Percentiles rank a stretch among this genome's conserved stretches.
phyloP scores from a whole-genome alignment of 345 rosid genomes.

The Lumnitzera racemosa region DNA sequence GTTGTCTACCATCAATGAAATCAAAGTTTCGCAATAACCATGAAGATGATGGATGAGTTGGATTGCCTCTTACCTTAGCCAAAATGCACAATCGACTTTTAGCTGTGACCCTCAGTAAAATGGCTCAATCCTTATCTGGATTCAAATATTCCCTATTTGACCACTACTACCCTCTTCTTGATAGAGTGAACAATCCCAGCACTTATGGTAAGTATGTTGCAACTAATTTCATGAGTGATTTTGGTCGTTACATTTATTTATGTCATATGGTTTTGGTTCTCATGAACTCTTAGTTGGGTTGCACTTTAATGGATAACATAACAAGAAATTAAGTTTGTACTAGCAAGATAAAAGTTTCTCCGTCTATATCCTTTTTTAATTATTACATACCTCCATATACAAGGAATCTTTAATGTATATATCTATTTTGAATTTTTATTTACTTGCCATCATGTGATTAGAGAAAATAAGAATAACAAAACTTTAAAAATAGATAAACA shows the following conservation, averaged over 20 bases:
- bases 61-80: background rate
- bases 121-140: background rate
- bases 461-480: too few species aligned
- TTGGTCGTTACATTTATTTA: background rate
- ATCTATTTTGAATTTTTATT: too few species aligned
- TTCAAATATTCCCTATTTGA: background rate
- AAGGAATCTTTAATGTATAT: too few species aligned
- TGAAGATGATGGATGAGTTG: background rate
- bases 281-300: background rate
- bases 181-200: slow-evolving; percentile 6
- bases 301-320: too few species aligned
- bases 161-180: background rate
- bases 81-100: background rate
- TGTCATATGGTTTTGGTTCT: background rate
- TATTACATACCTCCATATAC: too few species aligned
- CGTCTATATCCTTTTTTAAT: too few species aligned
- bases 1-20: background rate
- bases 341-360: too few species aligned
- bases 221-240: too few species aligned
- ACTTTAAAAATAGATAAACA: too few species aligned
- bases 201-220: slow-evolving; percentile 7
- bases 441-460: too few species aligned
- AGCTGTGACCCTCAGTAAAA: background rate
- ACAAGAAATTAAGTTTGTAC: too few species aligned
- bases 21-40: background rate